Evolutionary conservation across 257 asterid genomes (phyloP).

Genomic region (Solanum tacnaense): DNA sequence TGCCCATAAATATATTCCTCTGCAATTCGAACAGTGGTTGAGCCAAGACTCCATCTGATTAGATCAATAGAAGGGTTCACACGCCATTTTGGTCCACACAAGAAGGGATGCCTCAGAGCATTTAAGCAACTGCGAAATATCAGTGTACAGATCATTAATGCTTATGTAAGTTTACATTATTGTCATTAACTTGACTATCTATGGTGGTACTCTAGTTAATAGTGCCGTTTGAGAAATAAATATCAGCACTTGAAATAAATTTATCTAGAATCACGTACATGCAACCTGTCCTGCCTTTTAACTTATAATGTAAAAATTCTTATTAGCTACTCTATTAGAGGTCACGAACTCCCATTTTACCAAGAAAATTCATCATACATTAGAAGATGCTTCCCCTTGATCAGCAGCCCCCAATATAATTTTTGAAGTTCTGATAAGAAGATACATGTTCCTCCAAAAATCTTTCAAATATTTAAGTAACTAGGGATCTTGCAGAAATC

Average conservation of each 20-base stretch:
- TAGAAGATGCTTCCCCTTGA: background rate
- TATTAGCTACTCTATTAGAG: background rate
- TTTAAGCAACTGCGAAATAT: conserved; percentile 58
- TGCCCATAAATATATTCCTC: conserved; percentile 90
- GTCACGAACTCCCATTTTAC: background rate
- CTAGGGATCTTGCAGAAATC: background rate
- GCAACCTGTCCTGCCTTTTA: background rate
- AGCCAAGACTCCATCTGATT: conserved; percentile 95
- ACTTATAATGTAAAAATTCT: background rate
- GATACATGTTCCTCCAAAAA: background rate
- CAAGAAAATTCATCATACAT: background rate
- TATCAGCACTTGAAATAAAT: background rate
- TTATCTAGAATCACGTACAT: background rate
- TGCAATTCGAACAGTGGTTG: conserved; percentile 81
- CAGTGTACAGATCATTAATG: background rate
- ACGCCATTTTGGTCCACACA: conserved; percentile 98
- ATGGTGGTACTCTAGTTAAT: background rate
- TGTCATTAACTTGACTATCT: background rate
- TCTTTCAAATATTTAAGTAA: background rate
- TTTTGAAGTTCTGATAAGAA: background rate
- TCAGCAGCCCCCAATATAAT: background rate
- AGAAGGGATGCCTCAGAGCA: conserved; percentile 94
- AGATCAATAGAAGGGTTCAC: conserved; percentile 74
- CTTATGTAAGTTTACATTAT: background rate
- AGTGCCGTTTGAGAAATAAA: background rate